Percentiles rank a stretch among this genome's conserved stretches.
phyloP scores from a whole-genome alignment of 495 filamentous ascomycete genomes.

The Lasiosphaeria hispida region DNA sequence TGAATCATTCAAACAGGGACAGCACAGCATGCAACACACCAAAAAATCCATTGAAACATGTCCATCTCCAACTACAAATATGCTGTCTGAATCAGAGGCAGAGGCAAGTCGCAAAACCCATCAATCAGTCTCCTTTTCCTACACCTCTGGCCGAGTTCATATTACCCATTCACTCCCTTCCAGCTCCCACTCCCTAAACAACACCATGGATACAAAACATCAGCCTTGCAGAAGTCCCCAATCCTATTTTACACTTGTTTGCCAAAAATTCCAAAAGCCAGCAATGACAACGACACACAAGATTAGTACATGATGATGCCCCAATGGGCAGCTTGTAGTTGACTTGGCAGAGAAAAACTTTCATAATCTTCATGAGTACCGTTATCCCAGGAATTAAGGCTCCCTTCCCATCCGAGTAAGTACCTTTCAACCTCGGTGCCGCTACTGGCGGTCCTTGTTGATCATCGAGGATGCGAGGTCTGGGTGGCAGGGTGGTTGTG shows the following conservation, averaged over 20 bases:
- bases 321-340: background rate
- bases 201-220: background rate
- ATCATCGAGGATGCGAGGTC: background rate
- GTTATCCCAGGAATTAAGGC: conserved; percentile 4
- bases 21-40: no score
- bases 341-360: background rate
- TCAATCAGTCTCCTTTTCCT: no score
- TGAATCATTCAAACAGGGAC: no score
- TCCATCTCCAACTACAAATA: no score
- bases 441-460: no score
- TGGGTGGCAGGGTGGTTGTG: background rate
- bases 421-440: background rate
- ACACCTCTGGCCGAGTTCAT: no score
- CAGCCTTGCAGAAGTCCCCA: background rate
- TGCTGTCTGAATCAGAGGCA: no score
- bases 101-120: no score
- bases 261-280: background rate
- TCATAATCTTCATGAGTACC: conserved; percentile 9
- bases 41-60: no score
- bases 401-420: background rate
- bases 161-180: background rate
- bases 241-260: background rate
- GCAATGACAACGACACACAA: conserved; percentile 2
- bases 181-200: background rate
- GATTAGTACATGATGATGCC: conserved; percentile 2